Conservation (phyloP, 176 grass and related monocot species). For the Aegilops longissima region DNA sequence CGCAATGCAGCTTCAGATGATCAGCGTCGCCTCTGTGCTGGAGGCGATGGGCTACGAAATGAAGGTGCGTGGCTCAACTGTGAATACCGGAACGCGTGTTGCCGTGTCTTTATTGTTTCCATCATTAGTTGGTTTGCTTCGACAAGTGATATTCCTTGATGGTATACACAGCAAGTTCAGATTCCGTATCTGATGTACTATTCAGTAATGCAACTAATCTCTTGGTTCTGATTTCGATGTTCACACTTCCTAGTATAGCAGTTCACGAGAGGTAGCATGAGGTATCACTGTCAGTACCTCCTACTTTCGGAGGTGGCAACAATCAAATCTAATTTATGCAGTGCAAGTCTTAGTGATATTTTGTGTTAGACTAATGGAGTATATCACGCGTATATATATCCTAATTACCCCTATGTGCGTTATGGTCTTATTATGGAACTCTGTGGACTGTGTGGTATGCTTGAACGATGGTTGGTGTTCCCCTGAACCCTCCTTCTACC, state of each 20-base stretch:
- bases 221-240: background rate
- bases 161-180: conserved; percentile 4
- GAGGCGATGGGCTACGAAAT: conserved; percentile 89
- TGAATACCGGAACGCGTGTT: background rate
- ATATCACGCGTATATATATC: background rate
- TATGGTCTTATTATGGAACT: background rate
- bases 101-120: background rate
- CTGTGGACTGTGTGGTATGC: background rate
- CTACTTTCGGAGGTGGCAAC: background rate
- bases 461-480: background rate
- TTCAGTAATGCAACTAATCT: background rate
- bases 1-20: conserved; percentile 88
- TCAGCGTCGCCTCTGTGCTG: conserved; percentile 72
- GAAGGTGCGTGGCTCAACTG: conserved; percentile 50
- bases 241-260: background rate
- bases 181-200: conserved; percentile 8
- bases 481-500: background rate
- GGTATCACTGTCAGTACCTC: background rate
- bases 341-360: background rate
- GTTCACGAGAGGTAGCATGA: background rate
- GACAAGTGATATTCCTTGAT: background rate
- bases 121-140: conserved; percentile 31
- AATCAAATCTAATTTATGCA: background rate
- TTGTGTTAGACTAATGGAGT: conserved; percentile 6
- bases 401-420: background rate